Percentiles rank a stretch among this genome's conserved stretches.
phyloP scores from a whole-genome alignment of 805 yeast species.

The Soucietia sequanensis region DNA sequence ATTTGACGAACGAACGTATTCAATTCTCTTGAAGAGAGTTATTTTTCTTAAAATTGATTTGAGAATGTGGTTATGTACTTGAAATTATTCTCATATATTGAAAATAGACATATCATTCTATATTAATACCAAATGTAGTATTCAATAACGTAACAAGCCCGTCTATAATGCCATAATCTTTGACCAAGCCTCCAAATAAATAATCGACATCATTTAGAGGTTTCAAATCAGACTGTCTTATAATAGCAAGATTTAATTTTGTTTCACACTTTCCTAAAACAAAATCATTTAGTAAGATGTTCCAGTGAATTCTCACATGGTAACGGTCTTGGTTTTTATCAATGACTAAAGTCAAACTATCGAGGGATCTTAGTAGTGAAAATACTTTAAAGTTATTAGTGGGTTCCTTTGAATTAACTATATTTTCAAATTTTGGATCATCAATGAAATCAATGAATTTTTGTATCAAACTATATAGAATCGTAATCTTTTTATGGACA shows the following conservation, averaged over 20 bases:
- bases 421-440: conserved; percentile 5
- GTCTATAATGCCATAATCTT: conserved; percentile 23
- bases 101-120: background rate
- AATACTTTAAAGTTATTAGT: conserved; percentile 14
- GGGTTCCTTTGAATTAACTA: conserved; percentile 11
- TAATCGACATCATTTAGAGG: conserved; percentile 9
- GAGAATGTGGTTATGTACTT: too few species aligned
- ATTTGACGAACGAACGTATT: conserved; percentile 28
- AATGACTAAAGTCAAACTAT: conserved; percentile 14
- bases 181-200: conserved; percentile 19
- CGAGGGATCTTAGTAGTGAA: conserved; percentile 19
- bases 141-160: conserved; percentile 23
- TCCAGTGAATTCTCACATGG: conserved; percentile 19
- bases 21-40: too few species aligned
- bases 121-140: conserved; percentile 13
- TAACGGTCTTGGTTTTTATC: background rate
- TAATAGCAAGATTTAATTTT: conserved; percentile 10
- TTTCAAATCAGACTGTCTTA: conserved; percentile 5
- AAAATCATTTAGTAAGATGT: conserved; percentile 18
- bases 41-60: too few species aligned
- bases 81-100: too few species aligned
- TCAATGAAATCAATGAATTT: conserved; percentile 16
- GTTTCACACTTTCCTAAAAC: conserved; percentile 25
- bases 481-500: conserved; percentile 19
- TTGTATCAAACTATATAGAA: conserved; percentile 18